Base-by-base conservation (phyloP, 2,329 filamentous ascomycete genomes). In the Ophiostoma tasmaniense region DNA sequence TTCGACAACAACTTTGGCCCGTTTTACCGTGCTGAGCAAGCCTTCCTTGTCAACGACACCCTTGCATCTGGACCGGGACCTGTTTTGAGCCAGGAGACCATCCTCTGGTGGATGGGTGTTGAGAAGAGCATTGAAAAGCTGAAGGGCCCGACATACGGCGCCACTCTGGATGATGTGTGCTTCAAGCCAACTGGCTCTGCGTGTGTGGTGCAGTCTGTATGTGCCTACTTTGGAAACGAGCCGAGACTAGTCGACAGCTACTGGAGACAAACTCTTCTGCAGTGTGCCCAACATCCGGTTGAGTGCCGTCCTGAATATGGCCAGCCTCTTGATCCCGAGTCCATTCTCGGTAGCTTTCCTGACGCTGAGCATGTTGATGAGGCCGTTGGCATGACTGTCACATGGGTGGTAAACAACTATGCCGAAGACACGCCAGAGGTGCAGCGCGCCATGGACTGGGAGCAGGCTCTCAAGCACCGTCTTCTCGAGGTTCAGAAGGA, bases 1-100 rank as follows among this genome's bases (percentile, higher is more conserved):
- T 99, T 98, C 73, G 96, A 99, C 76, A 78, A 86, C 45, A 93
- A 92, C 74, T 99, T 99, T 76, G 96, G 95, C 0, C 93, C 94
- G 0, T 99, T 99, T 76, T 99, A 95, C 79, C 90, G 95, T 55
- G 90, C 93, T 0, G 91, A 99, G 77, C 95, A 99, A 79, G 87
- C 89, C 0, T 99, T 99, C 77, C 79, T 99, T 17, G 92, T 98
- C 71, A 99, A 98, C 72, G 93, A 97, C 73, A 93, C 88, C 0
- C 77, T 84, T 0, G 74, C 83, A 1, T 82, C 83, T 2, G 86
- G 86, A 0, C 84, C 88, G 2, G 88, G 90, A 0, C 91, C 92
- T 0, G 92, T 98, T 1, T 80, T 99, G 69, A 93, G 87, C 77
- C 95, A 96, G 73, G 92, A 97, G 10, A 97, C 91, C 0, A 82